Conservation (phyloP, 805 yeast species). For the Wickerhamiella qilinensis region DNA sequence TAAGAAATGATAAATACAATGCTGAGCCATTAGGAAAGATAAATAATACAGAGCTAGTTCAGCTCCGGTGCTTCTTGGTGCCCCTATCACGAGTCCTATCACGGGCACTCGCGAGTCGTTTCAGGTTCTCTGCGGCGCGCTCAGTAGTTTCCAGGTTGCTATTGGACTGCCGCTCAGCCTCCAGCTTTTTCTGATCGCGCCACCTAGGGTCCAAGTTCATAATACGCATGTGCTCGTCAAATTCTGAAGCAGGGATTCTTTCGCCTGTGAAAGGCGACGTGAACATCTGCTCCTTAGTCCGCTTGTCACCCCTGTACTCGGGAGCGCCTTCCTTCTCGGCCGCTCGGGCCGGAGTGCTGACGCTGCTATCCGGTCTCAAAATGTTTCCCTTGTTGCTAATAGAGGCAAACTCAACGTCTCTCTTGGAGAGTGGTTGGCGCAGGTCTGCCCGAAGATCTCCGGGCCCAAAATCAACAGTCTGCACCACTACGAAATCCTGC, state of each 20-base stretch:
- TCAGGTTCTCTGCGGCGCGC: constrained; percentile 24
- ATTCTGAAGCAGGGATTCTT: constrained; percentile 50
- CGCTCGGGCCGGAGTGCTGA: constrained; percentile 46
- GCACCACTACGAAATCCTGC: constrained; percentile 66
- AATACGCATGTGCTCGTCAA: constrained; percentile 48
- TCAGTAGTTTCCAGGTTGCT: constrained; percentile 22
- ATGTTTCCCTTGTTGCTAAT: constrained; percentile 25
- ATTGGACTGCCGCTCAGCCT: constrained; percentile 18
- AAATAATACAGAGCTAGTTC: background rate
- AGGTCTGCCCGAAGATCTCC: constrained; percentile 31
- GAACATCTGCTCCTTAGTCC: constrained; percentile 25
- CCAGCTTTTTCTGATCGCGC: constrained; percentile 39
- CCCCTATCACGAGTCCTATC: too few species aligned
- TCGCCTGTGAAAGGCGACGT: constrained; percentile 70
- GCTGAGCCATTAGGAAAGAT: background rate
- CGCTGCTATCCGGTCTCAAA: constrained; percentile 20
- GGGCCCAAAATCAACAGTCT: constrained; percentile 50
- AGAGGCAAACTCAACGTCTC: constrained; percentile 21
- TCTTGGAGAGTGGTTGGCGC: constrained; percentile 13
- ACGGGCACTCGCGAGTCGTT: constrained; percentile 12
- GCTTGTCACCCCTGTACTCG: constrained; percentile 2
- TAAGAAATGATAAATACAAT: too few species aligned
- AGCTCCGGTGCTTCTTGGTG: too few species aligned
- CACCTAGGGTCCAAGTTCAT: constrained; percentile 66
- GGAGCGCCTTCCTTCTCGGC: constrained; percentile 25